These are phyloP conservation scores for Aspergillus amoenus DNA, from an alignment of 2,329 filamentous ascomycete genomes.

Conservation along the genomic window DNA sequence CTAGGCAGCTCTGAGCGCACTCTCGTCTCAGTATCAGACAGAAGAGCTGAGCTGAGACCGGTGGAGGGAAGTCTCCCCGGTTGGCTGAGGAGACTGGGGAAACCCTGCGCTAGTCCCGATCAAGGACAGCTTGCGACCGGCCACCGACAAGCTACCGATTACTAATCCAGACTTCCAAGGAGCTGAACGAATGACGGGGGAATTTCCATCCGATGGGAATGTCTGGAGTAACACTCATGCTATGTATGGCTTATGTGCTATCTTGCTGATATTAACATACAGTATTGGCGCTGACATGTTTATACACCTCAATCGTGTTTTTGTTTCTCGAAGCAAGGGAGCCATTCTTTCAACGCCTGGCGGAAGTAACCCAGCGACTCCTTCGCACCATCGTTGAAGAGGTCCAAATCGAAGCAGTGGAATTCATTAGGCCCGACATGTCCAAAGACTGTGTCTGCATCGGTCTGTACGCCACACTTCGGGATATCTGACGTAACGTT, in stretches of 20 bases:
- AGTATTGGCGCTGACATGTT: background rate
- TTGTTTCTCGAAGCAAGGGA: constrained; percentile 40
- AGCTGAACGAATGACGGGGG: no score
- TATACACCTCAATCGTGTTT: background rate
- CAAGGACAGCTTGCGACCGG: background rate
- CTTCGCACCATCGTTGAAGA: constrained; percentile 28
- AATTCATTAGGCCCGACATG: constrained; percentile 46
- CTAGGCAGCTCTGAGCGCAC: background rate
- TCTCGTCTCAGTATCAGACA: background rate
- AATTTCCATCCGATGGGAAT: background rate
- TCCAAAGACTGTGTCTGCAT: constrained; percentile 46
- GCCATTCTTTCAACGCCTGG: constrained; percentile 46
- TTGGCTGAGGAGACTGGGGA: no score
- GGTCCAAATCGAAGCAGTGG: constrained; percentile 51
- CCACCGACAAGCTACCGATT: no score
- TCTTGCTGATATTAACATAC: background rate
- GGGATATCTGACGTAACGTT: constrained; percentile 43
- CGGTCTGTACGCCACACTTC: constrained; percentile 41
- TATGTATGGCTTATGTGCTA: background rate
- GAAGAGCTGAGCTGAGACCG: no score
- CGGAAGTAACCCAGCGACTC: constrained; percentile 40
- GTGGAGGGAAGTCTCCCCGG: no score
- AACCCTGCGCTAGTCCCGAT: background rate
- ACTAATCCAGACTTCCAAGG: no score
- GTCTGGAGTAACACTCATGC: background rate